Base-by-base conservation (phyloP, 345 rosid species). In the Adansonia digitata region DNA sequence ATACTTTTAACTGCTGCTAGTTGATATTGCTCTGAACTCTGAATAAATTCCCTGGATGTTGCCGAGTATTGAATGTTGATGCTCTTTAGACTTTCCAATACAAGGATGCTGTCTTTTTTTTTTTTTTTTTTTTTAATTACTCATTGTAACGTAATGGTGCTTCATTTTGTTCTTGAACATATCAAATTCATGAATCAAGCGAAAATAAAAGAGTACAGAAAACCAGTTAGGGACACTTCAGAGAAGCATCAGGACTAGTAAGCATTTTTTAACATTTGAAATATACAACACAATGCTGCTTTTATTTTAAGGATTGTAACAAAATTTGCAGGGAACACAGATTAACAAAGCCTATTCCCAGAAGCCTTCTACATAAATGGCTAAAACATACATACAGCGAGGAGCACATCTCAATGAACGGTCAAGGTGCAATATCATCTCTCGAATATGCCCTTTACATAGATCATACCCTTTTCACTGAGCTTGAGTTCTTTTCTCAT, bases 401-500 rank as follows among this genome's bases (percentile, higher is more conserved):
- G 35, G n/a, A 29, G 9, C 29, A 10, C 39, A 14, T 29, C 1
- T 13, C 39, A 31, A 31, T 5, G 65, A 31, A 15, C 11, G 3
- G 5, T 1, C 20, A 15, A 31, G 39, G 5, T 69, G n/a, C 62
- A 27, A 27, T 24, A 76, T 83, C 82, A 92, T 81, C 91, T 88
- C 88, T 90, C 97, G 49, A 94, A 85, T 57, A 92, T 77, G 75
- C 97, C 98, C 78, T 94, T 91, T 1, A 88, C 97, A 75, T 92
- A 91, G 18, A 91, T 94, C 98, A 94, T 94, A 57, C 97, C 97
- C 77, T 92, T 94, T 83, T 94, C 94, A 74, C 75, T 87, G 67
- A 94, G 79, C 71, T 88, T 82, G 64, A 94, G 97, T 66, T 94
- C 94, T 75, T 88, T 94, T 73, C 97, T 87, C 97, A 92, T 84